Evolutionary conservation across 2,329 filamentous ascomycete species (phyloP), one percentile per base, ranked within the genome.

Genomic region (Curvularia spicifera): DNA sequence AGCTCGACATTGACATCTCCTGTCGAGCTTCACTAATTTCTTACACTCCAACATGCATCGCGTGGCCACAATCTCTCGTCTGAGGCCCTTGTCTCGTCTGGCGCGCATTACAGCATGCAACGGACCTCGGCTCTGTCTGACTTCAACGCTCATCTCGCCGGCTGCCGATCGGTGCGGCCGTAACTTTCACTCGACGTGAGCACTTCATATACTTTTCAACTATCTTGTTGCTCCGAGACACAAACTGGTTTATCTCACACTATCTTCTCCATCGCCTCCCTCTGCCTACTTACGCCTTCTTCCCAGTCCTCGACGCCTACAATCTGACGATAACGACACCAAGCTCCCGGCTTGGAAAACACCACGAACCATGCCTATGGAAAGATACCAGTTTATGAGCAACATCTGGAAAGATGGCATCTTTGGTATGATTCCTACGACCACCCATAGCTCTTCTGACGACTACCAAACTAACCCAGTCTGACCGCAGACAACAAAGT

Each of bases 371-470:
- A 93, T 93, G 90, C 79, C 89, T 31, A 76, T 92, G 50, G 84
- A 89, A 7, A 88, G 87, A 68, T 88, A 87, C 51, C 84, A 91
- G 60, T 96, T 93, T 71, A 76, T 97, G 66, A 96, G 91, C 77
- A 84, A 87, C 58, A 87, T 93, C 68, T 97, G 93, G 93, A 88
- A 84, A 68, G 90, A 96, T 78, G 91, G 89, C 64, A 89, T 97
- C 63, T 97, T 97, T 75, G 85, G 91, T 95, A 78, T 65, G 60
- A 4, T n/a, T 33, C 12, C 18, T 28, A 22, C 28, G 2, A 8
- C 0, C n/a, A 13, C n/a, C 8, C 4, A 2, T 18, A 9, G 8
- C 6, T 33, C 44, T 4, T 22, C 4, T 13, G 8, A 31, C 2
- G 3, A 22, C 1, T 7, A 12, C 26, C 28, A 31, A 33, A 51